Conservation (phyloP, 2,329 filamentous ascomycete genomes). For the Penicillium rolfsii region DNA sequence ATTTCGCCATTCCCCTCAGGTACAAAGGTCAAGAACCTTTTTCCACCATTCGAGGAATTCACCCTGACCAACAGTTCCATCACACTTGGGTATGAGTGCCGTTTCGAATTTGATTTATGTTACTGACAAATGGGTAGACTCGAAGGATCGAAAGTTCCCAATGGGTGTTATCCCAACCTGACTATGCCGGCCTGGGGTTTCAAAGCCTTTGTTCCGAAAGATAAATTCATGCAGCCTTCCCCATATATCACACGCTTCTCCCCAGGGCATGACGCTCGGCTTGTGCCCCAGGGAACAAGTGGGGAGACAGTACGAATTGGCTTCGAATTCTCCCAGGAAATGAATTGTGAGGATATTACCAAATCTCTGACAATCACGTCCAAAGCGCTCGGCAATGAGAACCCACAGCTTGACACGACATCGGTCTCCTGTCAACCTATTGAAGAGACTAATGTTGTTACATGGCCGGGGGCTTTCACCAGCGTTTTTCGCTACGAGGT, state of each 20-base stretch:
- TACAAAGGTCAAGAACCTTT: conserved; percentile 63
- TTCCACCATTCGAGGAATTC: conserved; percentile 53
- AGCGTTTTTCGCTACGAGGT: conserved; percentile 1
- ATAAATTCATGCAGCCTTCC: conserved; percentile 52
- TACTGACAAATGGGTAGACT: conserved; percentile 19
- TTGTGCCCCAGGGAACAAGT: conserved; percentile 52
- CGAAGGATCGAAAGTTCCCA: conserved; percentile 47
- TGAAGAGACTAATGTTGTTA: conserved; percentile 39
- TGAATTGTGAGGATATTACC: conserved; percentile 61
- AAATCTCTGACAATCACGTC: conserved; percentile 57
- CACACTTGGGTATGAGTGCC: not conserved
- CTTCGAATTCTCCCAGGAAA: conserved; percentile 61
- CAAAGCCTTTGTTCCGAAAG: conserved; percentile 61
- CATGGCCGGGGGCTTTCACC: not conserved
- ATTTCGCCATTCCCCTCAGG: conserved; percentile 59
- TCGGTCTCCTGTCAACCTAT: conserved; percentile 49
- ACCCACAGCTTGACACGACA: conserved; percentile 48
- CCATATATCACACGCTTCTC: conserved; percentile 63
- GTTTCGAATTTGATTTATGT: not conserved
- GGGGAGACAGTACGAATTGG: conserved; percentile 53
- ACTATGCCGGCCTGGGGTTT: conserved; percentile 44
- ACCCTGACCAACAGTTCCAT: not conserved
- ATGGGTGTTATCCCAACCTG: conserved; percentile 60
- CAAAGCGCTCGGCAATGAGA: conserved; percentile 52
- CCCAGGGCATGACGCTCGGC: conserved; percentile 62